Evolutionary conservation across 139 green algal species (phyloP).

Genomic region (Chlorella sp.): DNA sequence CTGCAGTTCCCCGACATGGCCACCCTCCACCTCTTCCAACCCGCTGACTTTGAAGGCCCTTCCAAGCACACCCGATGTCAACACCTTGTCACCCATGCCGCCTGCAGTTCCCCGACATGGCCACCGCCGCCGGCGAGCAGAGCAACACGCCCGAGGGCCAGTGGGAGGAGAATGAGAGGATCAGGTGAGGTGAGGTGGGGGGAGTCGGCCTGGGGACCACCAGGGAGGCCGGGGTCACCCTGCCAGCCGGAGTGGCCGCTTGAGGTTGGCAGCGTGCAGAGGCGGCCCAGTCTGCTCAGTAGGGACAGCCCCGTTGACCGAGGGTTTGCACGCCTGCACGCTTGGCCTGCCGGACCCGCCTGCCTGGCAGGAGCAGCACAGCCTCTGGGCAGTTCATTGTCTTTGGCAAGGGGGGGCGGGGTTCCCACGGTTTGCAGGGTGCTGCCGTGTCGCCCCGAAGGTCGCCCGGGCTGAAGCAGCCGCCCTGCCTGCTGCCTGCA

Average conservation of each 20-base stretch:
- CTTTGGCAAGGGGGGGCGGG: too few species aligned
- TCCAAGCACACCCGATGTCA: not conserved
- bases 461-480: not conserved
- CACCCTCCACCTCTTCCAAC: not conserved
- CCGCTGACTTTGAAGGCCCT: not conserved
- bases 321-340: not conserved
- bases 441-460: too few species aligned
- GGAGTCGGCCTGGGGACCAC: not conserved
- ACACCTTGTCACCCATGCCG: not conserved
- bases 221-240: not conserved
- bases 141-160: constrained; percentile 6
- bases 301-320: too few species aligned
- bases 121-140: constrained; percentile 7
- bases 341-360: not conserved
- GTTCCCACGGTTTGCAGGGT: too few species aligned
- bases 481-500: not conserved
- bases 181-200: not conserved
- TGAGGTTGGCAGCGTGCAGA: not conserved
- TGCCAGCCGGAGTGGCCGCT: not conserved
- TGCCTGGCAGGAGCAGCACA: not conserved
- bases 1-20: too few species aligned
- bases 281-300: not conserved
- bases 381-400: too few species aligned
- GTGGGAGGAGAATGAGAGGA: constrained; percentile 9
- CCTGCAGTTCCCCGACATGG: constrained; percentile 31